Evolutionary conservation across 306 rosid species (phyloP).

Genomic region (Crotalaria pallida): DNA sequence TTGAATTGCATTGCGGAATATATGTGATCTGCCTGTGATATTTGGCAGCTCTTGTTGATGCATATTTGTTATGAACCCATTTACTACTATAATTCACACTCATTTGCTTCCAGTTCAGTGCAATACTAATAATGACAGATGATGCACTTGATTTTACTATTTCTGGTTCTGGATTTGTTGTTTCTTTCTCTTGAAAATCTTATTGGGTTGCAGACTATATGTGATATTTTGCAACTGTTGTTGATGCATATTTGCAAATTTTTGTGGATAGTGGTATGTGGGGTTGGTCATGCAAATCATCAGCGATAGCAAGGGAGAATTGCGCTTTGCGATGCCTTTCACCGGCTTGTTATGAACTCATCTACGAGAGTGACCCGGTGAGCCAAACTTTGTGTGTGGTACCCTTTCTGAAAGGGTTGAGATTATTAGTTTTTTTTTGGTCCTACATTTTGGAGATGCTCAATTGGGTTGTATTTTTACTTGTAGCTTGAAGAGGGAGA

Average conservation of each 20-base stretch:
- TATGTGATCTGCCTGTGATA: too few species aligned
- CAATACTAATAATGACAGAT: slow-evolving; percentile 51
- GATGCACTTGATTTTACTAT: slow-evolving; percentile 18
- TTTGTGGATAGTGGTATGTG: slow-evolving; percentile 61
- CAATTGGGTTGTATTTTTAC: not conserved
- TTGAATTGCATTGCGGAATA: not conserved
- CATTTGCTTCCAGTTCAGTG: slow-evolving; percentile 26
- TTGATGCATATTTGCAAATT: not conserved
- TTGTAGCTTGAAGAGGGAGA: slow-evolving; percentile 96
- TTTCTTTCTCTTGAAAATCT: not conserved
- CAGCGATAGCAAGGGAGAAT: slow-evolving; percentile 70
- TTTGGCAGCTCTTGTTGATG: not conserved
- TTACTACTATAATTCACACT: not conserved
- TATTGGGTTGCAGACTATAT: not conserved
- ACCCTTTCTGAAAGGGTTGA: not conserved
- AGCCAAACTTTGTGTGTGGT: slow-evolving; percentile 11
- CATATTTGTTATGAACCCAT: not conserved
- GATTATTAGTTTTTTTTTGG: not conserved
- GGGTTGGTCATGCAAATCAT: slow-evolving; percentile 80
- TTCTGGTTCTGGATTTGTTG: not conserved
- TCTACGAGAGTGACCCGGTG: slow-evolving; percentile 88
- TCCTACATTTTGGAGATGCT: slow-evolving; percentile 2
- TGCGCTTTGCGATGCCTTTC: slow-evolving; percentile 91
- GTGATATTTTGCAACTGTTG: not conserved
- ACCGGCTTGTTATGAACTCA: slow-evolving; percentile 65